A percentile compares a stretch with the other conserved stretches of the same genome.
These are phyloP conservation scores for Penicillium simplicissimum DNA, from an alignment of 495 filamentous ascomycete species.

Conservation along the genomic window DNA sequence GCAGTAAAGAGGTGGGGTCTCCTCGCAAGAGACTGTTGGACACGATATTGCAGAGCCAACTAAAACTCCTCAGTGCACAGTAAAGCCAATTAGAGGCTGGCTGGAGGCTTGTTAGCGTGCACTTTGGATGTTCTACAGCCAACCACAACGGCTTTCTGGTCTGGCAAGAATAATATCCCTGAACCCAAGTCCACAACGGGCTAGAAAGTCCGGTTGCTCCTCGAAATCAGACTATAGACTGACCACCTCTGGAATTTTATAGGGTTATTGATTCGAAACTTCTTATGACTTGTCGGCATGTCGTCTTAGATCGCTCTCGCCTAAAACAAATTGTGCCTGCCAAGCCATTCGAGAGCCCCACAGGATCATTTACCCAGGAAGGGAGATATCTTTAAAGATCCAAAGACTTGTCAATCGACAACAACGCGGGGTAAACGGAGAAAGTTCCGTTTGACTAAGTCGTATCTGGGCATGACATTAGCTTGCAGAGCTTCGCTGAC, in stretches of 20 bases:
- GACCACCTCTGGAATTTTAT: background rate
- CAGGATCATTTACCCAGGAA: conserved; percentile 1
- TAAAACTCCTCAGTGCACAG: background rate
- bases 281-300: conserved; percentile 3
- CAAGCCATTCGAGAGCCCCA: background rate
- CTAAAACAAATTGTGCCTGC: background rate
- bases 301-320: background rate
- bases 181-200: conserved; percentile 6
- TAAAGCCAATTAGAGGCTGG: conserved; percentile 8
- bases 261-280: background rate
- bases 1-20: conserved; percentile 7
- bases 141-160: conserved; percentile 1
- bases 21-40: background rate
- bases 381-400: background rate
- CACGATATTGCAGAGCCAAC: background rate
- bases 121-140: conserved; percentile 11
- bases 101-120: conserved; percentile 1
- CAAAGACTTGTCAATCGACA: background rate
- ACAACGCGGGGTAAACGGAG: background rate
- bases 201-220: conserved; percentile 8
- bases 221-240: conserved; percentile 10
- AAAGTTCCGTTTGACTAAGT: background rate
- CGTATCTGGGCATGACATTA: background rate
- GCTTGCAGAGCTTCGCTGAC: background rate
- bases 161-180: background rate